Base-by-base conservation (phyloP, 2,329 filamentous ascomycete genomes). In the Scytalidium sp. region DNA sequence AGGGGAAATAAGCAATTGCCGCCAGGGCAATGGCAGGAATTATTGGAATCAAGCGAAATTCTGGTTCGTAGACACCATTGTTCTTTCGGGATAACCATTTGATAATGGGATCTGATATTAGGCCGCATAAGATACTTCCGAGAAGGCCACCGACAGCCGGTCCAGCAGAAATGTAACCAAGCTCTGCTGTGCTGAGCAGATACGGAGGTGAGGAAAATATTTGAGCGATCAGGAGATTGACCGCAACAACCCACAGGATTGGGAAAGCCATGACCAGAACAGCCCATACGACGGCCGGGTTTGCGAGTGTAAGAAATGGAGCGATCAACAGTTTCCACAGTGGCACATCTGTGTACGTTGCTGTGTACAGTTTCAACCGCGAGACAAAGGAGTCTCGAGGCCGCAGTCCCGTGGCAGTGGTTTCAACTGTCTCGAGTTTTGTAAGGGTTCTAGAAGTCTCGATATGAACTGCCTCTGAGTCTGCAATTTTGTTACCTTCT, bases 171-270 rank as follows among this genome's bases (percentile, higher is more conserved):
- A 71, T 63, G 47, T 72, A 73, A 42, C 70, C 72, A 19, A 73
- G 68, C 17, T 66, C 66, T 1, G 70, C 69, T 2, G 67, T 64
- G 15, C 58, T 62, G 23, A 70, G 65, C n/a, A 61, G 58, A 64
- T 78, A 79, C 0, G 75, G 75, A 4, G 73, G 69, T 1, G 59
- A 66, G 41, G 70, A 70, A 60, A 78, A 78, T 55, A 78, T 76
- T 21, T 71, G 69, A 15, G 69, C 68, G 52, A 71, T 65, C 48
- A 66, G 66, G 52, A 68, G 68, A 3, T 65, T 67, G 58, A 66
- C 68, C 1, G 69, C 67, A n/a, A 72, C 70, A 56, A 67, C 70
- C 43, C 71, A 70, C 19, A 67, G 67, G 1, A 64, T 68, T 2
- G 70, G 62, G 43, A 67, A 65, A 49, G 69, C 71, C 4, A 67